Evolutionary conservation across 2,329 filamentous ascomycete species (phyloP).

Genomic region (Fulvia fulva): DNA sequence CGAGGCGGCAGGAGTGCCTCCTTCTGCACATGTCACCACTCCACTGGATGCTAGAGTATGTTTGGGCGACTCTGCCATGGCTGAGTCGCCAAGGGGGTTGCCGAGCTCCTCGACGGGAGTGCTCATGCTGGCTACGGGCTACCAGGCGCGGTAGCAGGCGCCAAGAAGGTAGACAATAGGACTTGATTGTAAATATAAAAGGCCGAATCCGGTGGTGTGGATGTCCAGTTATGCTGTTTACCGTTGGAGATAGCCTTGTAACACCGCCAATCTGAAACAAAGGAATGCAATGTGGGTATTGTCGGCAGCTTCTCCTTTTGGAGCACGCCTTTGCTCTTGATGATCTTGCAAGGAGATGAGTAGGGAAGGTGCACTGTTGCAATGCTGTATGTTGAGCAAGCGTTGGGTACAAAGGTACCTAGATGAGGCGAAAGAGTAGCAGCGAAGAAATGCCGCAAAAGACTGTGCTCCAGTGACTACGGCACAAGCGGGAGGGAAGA

Average conservation of each 20-base stretch:
- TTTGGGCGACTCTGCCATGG: slow-evolving; percentile 9
- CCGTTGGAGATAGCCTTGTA: too few relatives aligned
- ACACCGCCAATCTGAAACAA: neutral
- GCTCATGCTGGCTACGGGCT: neutral
- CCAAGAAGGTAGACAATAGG: neutral
- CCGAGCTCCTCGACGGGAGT: slow-evolving; percentile 22
- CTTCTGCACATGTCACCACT: slow-evolving; percentile 17
- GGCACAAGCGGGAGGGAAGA: neutral
- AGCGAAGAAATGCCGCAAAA: neutral
- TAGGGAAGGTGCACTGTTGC: neutral
- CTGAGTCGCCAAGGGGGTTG: slow-evolving; percentile 21
- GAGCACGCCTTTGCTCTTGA: neutral
- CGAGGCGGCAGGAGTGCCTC: slow-evolving; percentile 11
- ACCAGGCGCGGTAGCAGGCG: neutral
- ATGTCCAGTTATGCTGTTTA: neutral
- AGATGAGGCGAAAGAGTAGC: neutral
- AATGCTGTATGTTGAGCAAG: neutral
- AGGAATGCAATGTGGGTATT: neutral
- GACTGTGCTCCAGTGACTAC: neutral
- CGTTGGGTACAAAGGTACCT: slow-evolving; percentile 8
- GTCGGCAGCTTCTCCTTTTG: neutral
- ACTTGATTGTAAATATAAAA: neutral
- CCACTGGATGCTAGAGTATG: slow-evolving; percentile 13
- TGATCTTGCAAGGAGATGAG: neutral
- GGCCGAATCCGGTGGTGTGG: slow-evolving; percentile 8